A percentile compares a stretch with the other conserved stretches of the same genome.
Evolutionary conservation across 345 rosid genomes (phyloP).

Genomic region (Pugionium dolabratum): DNA sequence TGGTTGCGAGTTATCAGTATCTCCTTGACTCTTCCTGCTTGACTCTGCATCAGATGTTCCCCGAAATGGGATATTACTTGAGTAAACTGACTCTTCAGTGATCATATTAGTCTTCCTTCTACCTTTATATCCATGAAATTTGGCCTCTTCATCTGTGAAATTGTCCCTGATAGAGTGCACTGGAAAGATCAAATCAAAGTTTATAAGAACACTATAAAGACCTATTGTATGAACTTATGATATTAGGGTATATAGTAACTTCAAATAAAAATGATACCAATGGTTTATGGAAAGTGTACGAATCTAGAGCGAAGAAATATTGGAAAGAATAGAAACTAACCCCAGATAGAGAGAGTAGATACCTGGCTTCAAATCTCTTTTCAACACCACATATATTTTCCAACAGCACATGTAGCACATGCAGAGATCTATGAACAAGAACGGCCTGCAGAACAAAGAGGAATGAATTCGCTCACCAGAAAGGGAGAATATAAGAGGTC

Average conservation of each 20-base stretch:
- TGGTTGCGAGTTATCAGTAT: slow-evolving; percentile 31
- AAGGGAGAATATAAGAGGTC: slow-evolving; percentile 5
- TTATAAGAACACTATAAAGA: slow-evolving; percentile 57
- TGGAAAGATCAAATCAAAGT: slow-evolving; percentile 86
- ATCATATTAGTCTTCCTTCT: slow-evolving; percentile 28
- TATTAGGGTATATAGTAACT: background rate
- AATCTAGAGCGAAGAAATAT: background rate
- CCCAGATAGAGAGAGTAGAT: slow-evolving; percentile 33
- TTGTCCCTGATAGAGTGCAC: slow-evolving; percentile 93
- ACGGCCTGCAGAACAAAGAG: slow-evolving; percentile 50
- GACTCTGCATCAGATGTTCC: slow-evolving; percentile 28
- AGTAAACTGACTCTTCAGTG: slow-evolving; percentile 15
- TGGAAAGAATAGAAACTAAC: slow-evolving; percentile 15
- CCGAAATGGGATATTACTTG: slow-evolving; percentile 6
- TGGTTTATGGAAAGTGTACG: background rate
- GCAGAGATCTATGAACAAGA: slow-evolving; percentile 61
- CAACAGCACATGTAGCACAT: slow-evolving; percentile 56
- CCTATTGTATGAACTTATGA: background rate
- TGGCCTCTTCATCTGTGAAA: slow-evolving; percentile 52
- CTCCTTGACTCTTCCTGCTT: slow-evolving; percentile 33
- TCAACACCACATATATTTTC: slow-evolving; percentile 56
- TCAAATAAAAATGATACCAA: background rate
- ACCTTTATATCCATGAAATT: slow-evolving; percentile 35
- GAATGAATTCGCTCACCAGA: slow-evolving; percentile 20
- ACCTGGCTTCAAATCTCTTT: slow-evolving; percentile 59